Evolutionary conservation across 352 stramenopile genomes (phyloP).

Genomic region (Hyaloperonospora brassicae): DNA sequence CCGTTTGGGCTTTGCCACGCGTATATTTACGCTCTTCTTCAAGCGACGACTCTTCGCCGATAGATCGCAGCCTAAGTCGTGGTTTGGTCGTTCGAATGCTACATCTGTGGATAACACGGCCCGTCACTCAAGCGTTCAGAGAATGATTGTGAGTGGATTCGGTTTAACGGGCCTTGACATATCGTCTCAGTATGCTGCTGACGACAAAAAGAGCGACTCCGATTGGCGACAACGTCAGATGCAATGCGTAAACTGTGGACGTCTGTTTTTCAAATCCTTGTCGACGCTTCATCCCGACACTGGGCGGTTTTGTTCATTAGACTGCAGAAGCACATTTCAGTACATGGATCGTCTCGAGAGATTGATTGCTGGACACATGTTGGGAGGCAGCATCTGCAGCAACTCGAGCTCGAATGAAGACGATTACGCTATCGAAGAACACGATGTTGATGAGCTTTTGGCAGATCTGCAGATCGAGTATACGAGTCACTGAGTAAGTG

Average conservation of each 20-base stretch:
- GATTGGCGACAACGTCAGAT: conserved; percentile 16
- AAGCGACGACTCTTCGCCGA: too few relatives aligned
- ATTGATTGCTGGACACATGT: conserved; percentile 24
- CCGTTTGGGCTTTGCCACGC: too few relatives aligned
- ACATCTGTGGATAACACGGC: neutral
- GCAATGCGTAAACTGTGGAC: conserved; percentile 19
- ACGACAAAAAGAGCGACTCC: neutral
- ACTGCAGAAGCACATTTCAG: conserved; percentile 36
- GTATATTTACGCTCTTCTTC: too few relatives aligned
- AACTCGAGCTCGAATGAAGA: conserved; percentile 13
- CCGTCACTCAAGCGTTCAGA: too few relatives aligned
- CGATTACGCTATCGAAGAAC: conserved; percentile 4
- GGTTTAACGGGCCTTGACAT: neutral
- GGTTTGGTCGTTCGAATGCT: neutral
- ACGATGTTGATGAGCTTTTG: conserved; percentile 8
- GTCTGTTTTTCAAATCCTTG: conserved; percentile 22
- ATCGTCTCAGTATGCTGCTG: neutral
- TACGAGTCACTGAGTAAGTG: too few relatives aligned
- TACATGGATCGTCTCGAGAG: conserved; percentile 24
- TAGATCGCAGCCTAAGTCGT: too few relatives aligned
- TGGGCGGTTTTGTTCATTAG: conserved; percentile 31
- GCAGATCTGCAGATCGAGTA: neutral
- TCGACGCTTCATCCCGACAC: conserved; percentile 7
- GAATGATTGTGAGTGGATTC: too few relatives aligned
- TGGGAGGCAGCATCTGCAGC: conserved; percentile 5